Evolutionary conservation across 1,139 yeast genomes (phyloP), one percentile per base, ranked within the genome.

Genomic region (Geotrichum carabidarum): DNA sequence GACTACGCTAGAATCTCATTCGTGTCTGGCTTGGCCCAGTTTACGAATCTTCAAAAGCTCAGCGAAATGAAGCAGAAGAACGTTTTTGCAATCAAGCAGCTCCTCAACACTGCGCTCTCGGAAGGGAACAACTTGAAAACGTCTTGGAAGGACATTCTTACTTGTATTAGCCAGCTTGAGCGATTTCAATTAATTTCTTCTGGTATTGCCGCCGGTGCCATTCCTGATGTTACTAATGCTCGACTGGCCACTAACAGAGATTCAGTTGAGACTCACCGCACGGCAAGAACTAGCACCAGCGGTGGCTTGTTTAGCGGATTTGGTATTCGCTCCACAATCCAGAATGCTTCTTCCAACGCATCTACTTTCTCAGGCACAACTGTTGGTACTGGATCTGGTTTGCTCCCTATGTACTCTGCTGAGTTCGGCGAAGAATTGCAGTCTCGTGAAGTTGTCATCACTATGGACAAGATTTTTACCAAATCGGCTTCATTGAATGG

Each of bases 1-100:
- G 90, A 84, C 54, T 82, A 88, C 64, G 96, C 98, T 0, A 80
- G 94, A 65, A 83, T 86, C n/a, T 87, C 98, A 0, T 94, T 91
- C 67, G 81, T 94, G 58, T 86, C 95, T 56, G 96, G 97, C 0
- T 76, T 94, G 61, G 85, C 90, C 38, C 96, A 90, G 70, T 91
- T 89, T 66, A 83, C 93, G 54, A 86, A 88, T 63, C 75, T 91
- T 59, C 82, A 84, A 68, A 88, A 87, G 63, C 79, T 86, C 55
- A 85, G 84, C 59, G 95, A 87, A 67, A 81, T 94, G 78, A 81
- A 81, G 60, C 73, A 77, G 8, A 93, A 93, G 70, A 89, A 90
- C 68, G 83, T 93, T n/a, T 83, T 82, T 57, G 97, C 97, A 0
- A 81, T 90, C 56, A 75, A 83, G 58, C 78, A 85, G 7, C 72